Conservation (phyloP, 2,329 filamentous ascomycete genomes). For the Davidsoniella neocaledoniae region DNA sequence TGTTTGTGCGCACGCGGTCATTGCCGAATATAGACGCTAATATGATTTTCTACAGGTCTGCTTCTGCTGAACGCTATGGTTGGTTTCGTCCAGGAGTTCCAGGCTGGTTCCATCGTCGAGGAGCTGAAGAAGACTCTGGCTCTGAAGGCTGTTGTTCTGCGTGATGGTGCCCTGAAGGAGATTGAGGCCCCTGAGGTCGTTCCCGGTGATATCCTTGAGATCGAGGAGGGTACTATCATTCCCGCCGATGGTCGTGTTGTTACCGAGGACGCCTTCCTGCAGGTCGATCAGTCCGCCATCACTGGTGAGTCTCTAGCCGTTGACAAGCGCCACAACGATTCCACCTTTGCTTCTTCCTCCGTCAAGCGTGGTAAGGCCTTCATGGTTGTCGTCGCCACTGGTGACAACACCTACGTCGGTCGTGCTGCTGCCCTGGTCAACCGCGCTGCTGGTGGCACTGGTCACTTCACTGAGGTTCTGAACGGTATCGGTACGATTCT, state of each 20-base stretch:
- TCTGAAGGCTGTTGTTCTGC: conserved; percentile 72
- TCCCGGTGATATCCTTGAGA: conserved; percentile 74
- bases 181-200: conserved; percentile 72
- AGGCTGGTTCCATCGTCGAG: conserved; percentile 79
- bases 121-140: conserved; percentile 83
- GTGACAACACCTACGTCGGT: conserved; percentile 82
- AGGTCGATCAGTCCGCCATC: conserved; percentile 84
- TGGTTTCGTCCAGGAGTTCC: conserved; percentile 78
- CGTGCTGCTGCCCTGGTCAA: conserved; percentile 74
- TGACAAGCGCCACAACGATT: conserved; percentile 70
- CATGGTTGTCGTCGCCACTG: conserved; percentile 65
- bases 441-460: conserved; percentile 53
- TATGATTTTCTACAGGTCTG: conserved; percentile 24
- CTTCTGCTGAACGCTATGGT: conserved; percentile 71
- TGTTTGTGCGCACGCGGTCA: background rate
- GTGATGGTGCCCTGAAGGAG: conserved; percentile 60
- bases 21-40: background rate
- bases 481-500: conserved; percentile 74
- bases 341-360: conserved; percentile 69
- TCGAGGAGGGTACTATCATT: conserved; percentile 80
- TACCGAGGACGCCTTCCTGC: conserved; percentile 67
- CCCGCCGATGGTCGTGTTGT: conserved; percentile 77
- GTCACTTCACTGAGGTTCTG: conserved; percentile 83
- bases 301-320: conserved; percentile 85
- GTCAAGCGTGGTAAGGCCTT: conserved; percentile 85